Evolutionary conservation across 345 rosid species (phyloP), one percentile per base, ranked within the genome.

Genomic region (Populus pruinosa): DNA sequence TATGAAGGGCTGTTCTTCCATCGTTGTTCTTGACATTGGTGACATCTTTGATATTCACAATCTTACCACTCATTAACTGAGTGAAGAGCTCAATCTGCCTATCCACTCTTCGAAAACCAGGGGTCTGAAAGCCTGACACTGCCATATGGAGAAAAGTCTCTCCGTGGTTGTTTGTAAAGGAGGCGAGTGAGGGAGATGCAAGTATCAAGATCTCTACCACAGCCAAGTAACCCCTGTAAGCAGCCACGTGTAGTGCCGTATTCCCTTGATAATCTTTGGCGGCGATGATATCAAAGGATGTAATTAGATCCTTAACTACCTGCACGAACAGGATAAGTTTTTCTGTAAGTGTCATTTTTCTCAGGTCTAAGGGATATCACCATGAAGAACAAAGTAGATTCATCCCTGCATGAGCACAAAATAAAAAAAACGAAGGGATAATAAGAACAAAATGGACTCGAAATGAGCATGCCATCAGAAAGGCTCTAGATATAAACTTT

Each of bases 111-210:
- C 82, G 91, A 76, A 96, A 96, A 20, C 99, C 96, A 3, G 93
- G 82, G 7, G 89, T 87, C 55, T 88, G 83, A 71, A 93, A 93
- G 66, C 92, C 94, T 9, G 95, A 87, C 49, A 96, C 94, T n/a
- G 88, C 96, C 86, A 87, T 83, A 77, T 96, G 99, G 76, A 96
- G 92, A 79, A 89, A 93, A 63, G 96, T 92, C 83, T 92, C 92
- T 14, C 99, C 98, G 25, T 84, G 79, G 16, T 72, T 74, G 85
- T 96, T 96, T 29, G 81, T 82, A 18, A 39, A 14, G 3, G 86
- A 83, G 69, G 83, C 79, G 61, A 92, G 77, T 43, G 87, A 78
- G 21, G 91, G 89, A 78, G 90, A 83, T 78, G 85, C 71, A 13
- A 16, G 77, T 73, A 96, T 77, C 61, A 96, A 87, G 80, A 88